Evolutionary conservation across 306 rosid genomes (phyloP).

Genomic region (Sindora glabra): DNA sequence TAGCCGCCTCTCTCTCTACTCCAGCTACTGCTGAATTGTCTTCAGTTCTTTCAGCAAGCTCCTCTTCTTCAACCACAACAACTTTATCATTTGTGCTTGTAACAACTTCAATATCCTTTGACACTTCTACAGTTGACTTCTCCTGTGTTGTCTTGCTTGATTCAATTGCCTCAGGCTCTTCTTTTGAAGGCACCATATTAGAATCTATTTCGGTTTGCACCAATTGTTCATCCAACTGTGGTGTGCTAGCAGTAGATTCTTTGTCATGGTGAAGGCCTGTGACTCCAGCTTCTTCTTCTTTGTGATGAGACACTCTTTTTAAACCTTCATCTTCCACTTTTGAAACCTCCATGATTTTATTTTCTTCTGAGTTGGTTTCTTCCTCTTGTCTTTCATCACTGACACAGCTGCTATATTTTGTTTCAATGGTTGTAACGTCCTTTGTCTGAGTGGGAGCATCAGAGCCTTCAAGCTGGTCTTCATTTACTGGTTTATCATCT

Average conservation of each 20-base stretch:
- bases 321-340: neutral
- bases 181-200: neutral
- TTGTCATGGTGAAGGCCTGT: neutral
- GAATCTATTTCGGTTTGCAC: conserved; percentile 3
- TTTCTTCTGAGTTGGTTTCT: neutral
- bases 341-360: neutral
- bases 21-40: too few relatives aligned
- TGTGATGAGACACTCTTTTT: neutral
- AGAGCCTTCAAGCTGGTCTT: neutral
- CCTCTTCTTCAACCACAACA: too few relatives aligned
- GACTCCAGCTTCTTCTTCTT: neutral
- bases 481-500: conserved; percentile 11
- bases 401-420: neutral
- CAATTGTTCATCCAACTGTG: neutral
- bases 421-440: neutral
- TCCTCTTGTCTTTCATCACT: conserved; percentile 1
- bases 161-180: neutral
- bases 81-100: too few relatives aligned
- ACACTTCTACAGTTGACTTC: too few relatives aligned
- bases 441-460: neutral
- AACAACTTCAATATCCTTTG: too few relatives aligned
- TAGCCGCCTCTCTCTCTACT: too few relatives aligned
- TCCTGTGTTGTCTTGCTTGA: neutral
- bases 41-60: too few relatives aligned
- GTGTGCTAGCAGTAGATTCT: neutral